A percentile compares a stretch with the other conserved stretches of the same genome.
Conservation (phyloP, 192 early-diverging fungal genomes). For the Phycomyces blakesleeanus region DNA sequence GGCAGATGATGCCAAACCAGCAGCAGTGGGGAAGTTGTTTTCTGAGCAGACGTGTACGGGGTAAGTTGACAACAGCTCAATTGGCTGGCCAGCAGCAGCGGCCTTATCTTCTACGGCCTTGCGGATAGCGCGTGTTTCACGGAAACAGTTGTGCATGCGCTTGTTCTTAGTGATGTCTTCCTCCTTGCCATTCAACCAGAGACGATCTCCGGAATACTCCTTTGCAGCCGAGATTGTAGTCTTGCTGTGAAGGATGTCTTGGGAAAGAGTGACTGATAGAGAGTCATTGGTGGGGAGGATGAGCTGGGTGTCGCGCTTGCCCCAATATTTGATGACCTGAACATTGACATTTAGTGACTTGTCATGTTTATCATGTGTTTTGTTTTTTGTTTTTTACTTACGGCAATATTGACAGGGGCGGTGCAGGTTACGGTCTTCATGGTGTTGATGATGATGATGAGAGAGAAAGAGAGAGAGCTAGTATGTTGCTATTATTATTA, state of each 20-base stretch:
- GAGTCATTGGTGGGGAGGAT: slow-evolving; percentile 98
- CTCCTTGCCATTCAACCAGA: slow-evolving; percentile 96
- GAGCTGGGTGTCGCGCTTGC: slow-evolving; percentile 86
- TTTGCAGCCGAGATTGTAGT: slow-evolving; percentile 79
- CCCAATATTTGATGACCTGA: slow-evolving; percentile 94
- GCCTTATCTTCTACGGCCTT: slow-evolving; percentile 56
- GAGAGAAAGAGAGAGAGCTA: slow-evolving; percentile 1
- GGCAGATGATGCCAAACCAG: slow-evolving; percentile 95
- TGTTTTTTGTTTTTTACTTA: slow-evolving; percentile 38
- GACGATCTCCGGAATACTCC: slow-evolving; percentile 62
- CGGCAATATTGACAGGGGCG: slow-evolving; percentile 98
- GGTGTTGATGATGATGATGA: slow-evolving; percentile 26
- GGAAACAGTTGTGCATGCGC: slow-evolving; percentile 81
- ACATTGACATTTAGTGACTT: neutral
- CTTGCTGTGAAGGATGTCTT: slow-evolving; percentile 93
- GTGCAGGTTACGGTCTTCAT: slow-evolving; percentile 73
- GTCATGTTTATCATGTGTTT: neutral
- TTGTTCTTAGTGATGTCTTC: slow-evolving; percentile 77
- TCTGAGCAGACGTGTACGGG: slow-evolving; percentile 89
- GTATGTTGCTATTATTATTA: neutral
- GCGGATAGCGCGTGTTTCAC: slow-evolving; percentile 71
- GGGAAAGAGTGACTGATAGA: slow-evolving; percentile 92
- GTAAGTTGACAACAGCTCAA: slow-evolving; percentile 59
- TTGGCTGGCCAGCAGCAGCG: slow-evolving; percentile 27
- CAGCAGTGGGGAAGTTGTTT: slow-evolving; percentile 99